Conservation (phyloP, 495 filamentous ascomycete genomes). For the Neurospora sp. region DNA sequence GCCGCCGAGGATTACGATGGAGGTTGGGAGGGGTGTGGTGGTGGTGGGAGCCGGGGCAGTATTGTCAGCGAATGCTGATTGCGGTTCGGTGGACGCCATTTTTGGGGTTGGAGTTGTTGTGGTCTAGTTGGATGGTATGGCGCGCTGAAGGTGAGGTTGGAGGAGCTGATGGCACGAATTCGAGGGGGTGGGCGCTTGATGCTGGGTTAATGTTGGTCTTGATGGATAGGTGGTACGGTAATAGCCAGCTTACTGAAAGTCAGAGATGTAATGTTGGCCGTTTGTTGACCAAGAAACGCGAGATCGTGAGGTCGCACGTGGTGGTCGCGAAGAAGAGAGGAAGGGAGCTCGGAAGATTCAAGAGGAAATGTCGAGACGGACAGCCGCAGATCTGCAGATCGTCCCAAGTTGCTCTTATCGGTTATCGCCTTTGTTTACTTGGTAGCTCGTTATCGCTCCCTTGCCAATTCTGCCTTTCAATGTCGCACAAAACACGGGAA, state of each 20-base stretch:
- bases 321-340: not conserved
- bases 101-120: not conserved
- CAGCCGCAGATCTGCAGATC: too few relatives aligned
- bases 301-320: not conserved
- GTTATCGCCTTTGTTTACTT: not conserved
- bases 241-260: not conserved
- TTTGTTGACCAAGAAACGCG: not conserved
- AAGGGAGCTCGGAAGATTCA: not conserved
- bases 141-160: not conserved
- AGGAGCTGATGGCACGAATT: not conserved
- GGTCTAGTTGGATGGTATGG: not conserved
- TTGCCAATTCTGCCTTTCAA: not conserved
- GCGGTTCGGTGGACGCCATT: not conserved
- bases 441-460: not conserved
- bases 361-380: too few relatives aligned
- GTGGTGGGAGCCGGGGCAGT: not conserved
- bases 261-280: not conserved
- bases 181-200: not conserved
- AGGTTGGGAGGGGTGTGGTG: not conserved
- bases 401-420: not conserved
- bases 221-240: not conserved
- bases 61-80: not conserved
- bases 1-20: constrained; percentile 31
- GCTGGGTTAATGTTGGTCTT: not conserved
- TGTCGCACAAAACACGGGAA: not conserved